Evolutionary conservation across 768 basidiomycete genomes (phyloP).

Genomic region (Fistulinella prunicolor): DNA sequence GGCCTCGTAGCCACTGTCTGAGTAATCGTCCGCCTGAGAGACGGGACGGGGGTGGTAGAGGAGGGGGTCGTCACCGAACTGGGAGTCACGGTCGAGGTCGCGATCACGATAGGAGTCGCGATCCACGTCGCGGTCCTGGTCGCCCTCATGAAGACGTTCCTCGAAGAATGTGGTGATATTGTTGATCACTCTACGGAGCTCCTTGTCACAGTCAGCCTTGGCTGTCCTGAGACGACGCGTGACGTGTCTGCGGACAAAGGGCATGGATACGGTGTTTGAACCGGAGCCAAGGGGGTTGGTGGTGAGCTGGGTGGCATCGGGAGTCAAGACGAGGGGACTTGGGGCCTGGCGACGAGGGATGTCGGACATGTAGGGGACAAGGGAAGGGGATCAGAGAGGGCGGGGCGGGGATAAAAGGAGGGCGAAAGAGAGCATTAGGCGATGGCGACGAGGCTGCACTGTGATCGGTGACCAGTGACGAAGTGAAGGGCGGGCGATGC

Average conservation of each 20-base stretch:
- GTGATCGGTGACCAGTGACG: too few relatives aligned
- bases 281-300: slow-evolving; percentile 41
- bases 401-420: too few relatives aligned
- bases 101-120: slow-evolving; percentile 49
- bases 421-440: slow-evolving; percentile 18
- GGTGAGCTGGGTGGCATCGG: slow-evolving; percentile 44
- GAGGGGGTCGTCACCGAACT: slow-evolving; percentile 60
- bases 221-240: slow-evolving; percentile 89
- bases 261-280: slow-evolving; percentile 84
- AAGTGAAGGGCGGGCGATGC: too few relatives aligned
- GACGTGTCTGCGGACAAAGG: slow-evolving; percentile 90
- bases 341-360: slow-evolving; percentile 53
- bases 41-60: slow-evolving; percentile 53
- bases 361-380: slow-evolving; percentile 24
- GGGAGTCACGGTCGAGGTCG: slow-evolving; percentile 58
- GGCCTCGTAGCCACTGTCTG: slow-evolving; percentile 80
- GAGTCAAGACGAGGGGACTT: slow-evolving; percentile 78
- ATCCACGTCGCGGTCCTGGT: slow-evolving; percentile 61
- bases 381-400: slow-evolving; percentile 9
- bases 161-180: slow-evolving; percentile 95
- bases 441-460: too few relatives aligned
- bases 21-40: slow-evolving; percentile 68
- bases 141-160: slow-evolving; percentile 76
- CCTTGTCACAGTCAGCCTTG: slow-evolving; percentile 96
- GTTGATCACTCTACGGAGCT: slow-evolving; percentile 89